Conservation (phyloP, 352 stramenopile species). For the Paralagenidium karlingii region DNA sequence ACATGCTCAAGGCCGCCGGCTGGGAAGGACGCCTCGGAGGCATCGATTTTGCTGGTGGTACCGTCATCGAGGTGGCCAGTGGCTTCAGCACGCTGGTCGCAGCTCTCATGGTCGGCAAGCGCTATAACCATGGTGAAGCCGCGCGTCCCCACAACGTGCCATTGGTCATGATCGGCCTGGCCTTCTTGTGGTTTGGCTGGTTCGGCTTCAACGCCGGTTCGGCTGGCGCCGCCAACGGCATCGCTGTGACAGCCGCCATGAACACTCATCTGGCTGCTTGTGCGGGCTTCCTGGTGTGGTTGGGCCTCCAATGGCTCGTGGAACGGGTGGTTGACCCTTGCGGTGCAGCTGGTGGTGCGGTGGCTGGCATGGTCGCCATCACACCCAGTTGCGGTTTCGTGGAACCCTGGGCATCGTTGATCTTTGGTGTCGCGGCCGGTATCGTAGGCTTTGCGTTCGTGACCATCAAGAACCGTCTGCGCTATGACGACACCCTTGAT, state of each 20-base stretch:
- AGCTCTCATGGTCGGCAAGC: conserved; percentile 12
- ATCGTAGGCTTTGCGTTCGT: conserved; percentile 5
- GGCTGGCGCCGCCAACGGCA: conserved; percentile 5
- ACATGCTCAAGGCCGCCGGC: conserved; percentile 2
- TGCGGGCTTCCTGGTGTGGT: conserved; percentile 14
- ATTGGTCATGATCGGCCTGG: conserved; percentile 19
- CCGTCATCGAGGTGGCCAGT: conserved; percentile 25
- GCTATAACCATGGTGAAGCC: conserved; percentile 9
- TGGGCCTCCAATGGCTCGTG: conserved; percentile 5
- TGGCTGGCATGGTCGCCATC: conserved; percentile 14
- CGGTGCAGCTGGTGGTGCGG: conserved; percentile 8
- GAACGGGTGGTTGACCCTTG: conserved; percentile 10
- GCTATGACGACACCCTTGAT: conserved; percentile 19
- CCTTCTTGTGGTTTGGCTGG: conserved; percentile 22
- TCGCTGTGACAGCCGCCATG: conserved; percentile 13
- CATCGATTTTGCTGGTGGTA: conserved; percentile 30
- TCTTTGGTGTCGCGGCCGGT: conserved; percentile 13
- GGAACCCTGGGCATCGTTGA: conserved; percentile 8
- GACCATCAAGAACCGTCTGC: conserved; percentile 9
- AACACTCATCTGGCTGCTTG: conserved; percentile 13
- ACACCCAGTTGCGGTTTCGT: conserved; percentile 16
- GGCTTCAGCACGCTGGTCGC: conserved; percentile 16
- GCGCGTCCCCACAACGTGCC: conserved; percentile 21
- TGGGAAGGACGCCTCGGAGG: conserved; percentile 8
- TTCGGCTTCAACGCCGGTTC: conserved; percentile 22